phyloP scores from a whole-genome alignment of 305 asterid species.

The Withania somnifera region DNA sequence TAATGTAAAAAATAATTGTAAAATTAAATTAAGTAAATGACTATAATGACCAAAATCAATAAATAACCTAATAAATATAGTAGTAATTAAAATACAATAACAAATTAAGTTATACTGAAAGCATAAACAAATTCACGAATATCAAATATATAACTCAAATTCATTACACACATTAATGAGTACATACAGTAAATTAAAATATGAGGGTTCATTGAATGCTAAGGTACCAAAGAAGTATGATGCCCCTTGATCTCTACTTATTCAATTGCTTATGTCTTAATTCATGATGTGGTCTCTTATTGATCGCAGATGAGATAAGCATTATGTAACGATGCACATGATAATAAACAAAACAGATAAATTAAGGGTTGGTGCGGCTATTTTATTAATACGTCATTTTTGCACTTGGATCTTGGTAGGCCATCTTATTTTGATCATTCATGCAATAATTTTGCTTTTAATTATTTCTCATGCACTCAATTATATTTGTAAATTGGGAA shows the following conservation, averaged over 20 bases:
- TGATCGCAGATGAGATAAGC: constrained; percentile 19
- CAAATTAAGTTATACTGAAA: not conserved
- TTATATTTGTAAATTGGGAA: constrained; percentile 16
- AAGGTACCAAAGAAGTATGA: constrained; percentile 34
- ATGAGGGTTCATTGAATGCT: constrained; percentile 19
- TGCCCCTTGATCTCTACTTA: constrained; percentile 11
- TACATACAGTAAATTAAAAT: not conserved
- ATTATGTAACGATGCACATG: constrained; percentile 18
- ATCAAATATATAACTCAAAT: not conserved
- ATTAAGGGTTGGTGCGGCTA: not conserved
- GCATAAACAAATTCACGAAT: not conserved
- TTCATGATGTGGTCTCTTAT: constrained; percentile 46
- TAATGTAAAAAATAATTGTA: no score
- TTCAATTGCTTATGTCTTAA: constrained; percentile 37
- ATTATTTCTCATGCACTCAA: constrained; percentile 2
- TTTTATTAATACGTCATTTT: not conserved
- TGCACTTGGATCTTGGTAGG: constrained; percentile 11
- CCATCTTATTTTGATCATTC: constrained; percentile 5
- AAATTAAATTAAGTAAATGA: not conserved
- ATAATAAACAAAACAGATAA: not conserved
- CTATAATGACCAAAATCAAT: not conserved
- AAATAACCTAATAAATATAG: not conserved
- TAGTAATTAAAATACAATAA: not conserved
- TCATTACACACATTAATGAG: not conserved
- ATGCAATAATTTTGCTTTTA: not conserved